Conservation (phyloP, 768 basidiomycete genomes). For the Pluteus cervinus region DNA sequence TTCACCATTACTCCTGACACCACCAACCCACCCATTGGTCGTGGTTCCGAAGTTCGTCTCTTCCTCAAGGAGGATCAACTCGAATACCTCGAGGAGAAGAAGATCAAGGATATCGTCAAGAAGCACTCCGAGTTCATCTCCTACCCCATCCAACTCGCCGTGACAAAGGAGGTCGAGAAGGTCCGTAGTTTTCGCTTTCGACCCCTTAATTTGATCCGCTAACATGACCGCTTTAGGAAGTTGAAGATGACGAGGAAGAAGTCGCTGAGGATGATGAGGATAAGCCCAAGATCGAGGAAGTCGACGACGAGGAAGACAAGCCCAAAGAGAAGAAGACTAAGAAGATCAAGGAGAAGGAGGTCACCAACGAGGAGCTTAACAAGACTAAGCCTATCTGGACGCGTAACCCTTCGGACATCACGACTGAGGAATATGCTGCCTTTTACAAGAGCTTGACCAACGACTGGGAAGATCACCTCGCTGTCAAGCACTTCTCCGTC, state of each 20-base stretch:
- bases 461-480: slow-evolving; percentile 99
- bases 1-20: slow-evolving; percentile 98
- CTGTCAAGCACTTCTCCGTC: slow-evolving; percentile 99
- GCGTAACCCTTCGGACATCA: slow-evolving; percentile 94
- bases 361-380: slow-evolving; percentile 96
- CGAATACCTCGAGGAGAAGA: slow-evolving; percentile 99
- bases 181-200: slow-evolving; percentile 34
- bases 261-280: slow-evolving; percentile 67
- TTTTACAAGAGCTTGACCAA: slow-evolving; percentile 99
- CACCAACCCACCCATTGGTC: slow-evolving; percentile 83
- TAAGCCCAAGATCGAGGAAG: slow-evolving; percentile 76
- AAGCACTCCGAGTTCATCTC: slow-evolving; percentile 99
- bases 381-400: slow-evolving; percentile 99
- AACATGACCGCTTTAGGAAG: slow-evolving; percentile 49
- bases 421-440: slow-evolving; percentile 83
- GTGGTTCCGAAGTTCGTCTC: slow-evolving; percentile 89
- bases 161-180: slow-evolving; percentile 99
- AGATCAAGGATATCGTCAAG: slow-evolving; percentile 99
- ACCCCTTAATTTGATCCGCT: slow-evolving; percentile 6
- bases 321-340: slow-evolving; percentile 90
- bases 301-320: slow-evolving; percentile 79
- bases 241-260: slow-evolving; percentile 77
- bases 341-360: slow-evolving; percentile 86
- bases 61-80: slow-evolving; percentile 98
- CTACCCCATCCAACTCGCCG: slow-evolving; percentile 97